Conservation (phyloP, 2,329 filamentous ascomycete genomes). For the Xylariaceae sp. region DNA sequence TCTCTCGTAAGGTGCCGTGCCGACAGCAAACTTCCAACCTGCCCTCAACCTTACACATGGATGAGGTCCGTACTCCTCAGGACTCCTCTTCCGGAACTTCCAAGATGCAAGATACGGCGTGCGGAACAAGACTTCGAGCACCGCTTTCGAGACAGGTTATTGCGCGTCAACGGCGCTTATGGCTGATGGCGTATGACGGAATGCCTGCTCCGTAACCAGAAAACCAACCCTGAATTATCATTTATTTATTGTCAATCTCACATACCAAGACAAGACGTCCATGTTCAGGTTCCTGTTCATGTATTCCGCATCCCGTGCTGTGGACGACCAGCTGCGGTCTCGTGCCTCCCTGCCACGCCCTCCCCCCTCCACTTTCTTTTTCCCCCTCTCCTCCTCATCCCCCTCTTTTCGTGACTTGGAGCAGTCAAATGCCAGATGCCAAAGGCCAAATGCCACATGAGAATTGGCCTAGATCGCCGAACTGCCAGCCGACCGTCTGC, state of each 20-base stretch:
- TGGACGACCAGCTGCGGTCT: neutral
- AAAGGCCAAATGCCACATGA: neutral
- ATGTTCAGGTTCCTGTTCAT: neutral
- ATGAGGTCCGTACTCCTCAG: neutral
- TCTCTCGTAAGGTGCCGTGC: neutral
- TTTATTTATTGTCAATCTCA: neutral
- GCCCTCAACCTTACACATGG: too few species aligned
- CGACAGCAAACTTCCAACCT: neutral
- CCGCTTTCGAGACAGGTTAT: neutral
- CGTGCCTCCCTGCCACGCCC: neutral
- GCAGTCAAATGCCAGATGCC: neutral
- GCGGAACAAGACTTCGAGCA: neutral
- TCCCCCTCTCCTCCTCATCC: neutral
- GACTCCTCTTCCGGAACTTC: neutral
- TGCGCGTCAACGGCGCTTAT: neutral
- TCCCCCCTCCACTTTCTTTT: neutral
- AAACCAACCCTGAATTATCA: neutral
- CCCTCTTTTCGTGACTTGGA: neutral
- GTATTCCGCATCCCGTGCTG: neutral
- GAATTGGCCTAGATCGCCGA: neutral
- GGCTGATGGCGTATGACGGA: neutral
- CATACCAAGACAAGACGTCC: neutral
- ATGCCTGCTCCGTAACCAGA: neutral
- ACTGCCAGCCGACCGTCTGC: slow-evolving; percentile 3
- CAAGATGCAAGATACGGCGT: too few species aligned